phyloP scores from a whole-genome alignment of 331 rosid genomes.

The Stylosanthes scabra region DNA sequence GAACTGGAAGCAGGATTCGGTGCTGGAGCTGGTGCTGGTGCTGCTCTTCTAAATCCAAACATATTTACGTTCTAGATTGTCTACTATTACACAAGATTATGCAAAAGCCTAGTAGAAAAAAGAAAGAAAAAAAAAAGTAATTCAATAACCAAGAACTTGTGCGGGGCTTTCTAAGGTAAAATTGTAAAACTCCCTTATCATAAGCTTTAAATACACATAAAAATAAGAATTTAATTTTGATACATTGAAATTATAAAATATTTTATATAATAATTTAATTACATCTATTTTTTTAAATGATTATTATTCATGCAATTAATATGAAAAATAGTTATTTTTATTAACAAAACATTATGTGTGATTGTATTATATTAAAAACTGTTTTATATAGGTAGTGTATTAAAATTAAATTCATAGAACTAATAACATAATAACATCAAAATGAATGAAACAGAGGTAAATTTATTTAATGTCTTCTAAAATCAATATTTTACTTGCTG shows the following conservation, averaged over 20 bases:
- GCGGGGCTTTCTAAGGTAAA: neutral
- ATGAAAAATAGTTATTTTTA: too few relatives aligned
- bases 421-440: neutral
- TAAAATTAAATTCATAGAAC: too few relatives aligned
- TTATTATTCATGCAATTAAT: too few relatives aligned
- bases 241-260: too few relatives aligned
- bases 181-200: too few relatives aligned
- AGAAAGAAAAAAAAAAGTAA: neutral
- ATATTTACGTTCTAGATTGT: conserved; percentile 44
- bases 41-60: conserved; percentile 78
- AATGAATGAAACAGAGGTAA: neutral
- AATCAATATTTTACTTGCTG: conserved; percentile 1
- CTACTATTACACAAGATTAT: neutral
- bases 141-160: neutral
- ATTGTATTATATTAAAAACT: too few relatives aligned
- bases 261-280: too few relatives aligned
- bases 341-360: too few relatives aligned
- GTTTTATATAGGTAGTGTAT: too few relatives aligned
- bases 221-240: too few relatives aligned
- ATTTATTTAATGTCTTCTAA: neutral
- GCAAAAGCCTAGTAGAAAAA: conserved; percentile 9
- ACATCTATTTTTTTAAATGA: too few relatives aligned
- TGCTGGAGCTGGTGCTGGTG: conserved; percentile 48
- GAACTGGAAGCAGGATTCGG: conserved; percentile 47
- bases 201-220: neutral